These are phyloP conservation scores for Cystoisospora suis DNA, from an alignment of 169 alveolate genomes.

Conservation along the genomic window DNA sequence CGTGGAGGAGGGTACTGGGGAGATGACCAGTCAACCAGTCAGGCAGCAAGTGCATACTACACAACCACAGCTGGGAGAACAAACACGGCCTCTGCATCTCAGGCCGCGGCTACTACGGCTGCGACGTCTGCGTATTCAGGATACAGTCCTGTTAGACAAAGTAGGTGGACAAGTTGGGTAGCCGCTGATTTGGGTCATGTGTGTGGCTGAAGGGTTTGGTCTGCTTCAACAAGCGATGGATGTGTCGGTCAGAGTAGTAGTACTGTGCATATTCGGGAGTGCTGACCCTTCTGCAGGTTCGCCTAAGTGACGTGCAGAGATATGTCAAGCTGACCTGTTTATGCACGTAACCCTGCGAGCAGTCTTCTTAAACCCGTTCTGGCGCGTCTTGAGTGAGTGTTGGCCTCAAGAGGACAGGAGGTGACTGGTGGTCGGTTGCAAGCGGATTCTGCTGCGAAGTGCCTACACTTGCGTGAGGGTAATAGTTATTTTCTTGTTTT, in stretches of 20 bases:
- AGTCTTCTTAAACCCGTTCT: not conserved
- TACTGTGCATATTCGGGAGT: not conserved
- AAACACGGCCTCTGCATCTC: not conserved
- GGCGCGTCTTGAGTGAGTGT: not conserved
- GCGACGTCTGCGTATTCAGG: not conserved
- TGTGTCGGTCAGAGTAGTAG: not conserved
- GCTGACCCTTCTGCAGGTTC: not conserved
- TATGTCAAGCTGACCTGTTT: not conserved
- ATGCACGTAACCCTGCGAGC: not conserved
- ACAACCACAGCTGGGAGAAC: not conserved
- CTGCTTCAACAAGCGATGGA: not conserved
- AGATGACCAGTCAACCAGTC: not conserved
- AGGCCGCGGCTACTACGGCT: not conserved
- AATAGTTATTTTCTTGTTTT: not conserved
- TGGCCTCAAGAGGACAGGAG: not conserved
- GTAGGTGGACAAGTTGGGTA: not conserved
- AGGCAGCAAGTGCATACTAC: not conserved
- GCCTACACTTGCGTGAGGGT: not conserved
- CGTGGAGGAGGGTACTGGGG: conserved; percentile 26
- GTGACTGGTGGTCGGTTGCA: not conserved
- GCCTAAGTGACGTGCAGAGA: not conserved
- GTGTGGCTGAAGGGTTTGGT: not conserved
- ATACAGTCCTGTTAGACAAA: conserved; percentile 35
- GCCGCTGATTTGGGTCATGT: not conserved
- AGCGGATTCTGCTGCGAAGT: not conserved